Base-by-base conservation (phyloP, 139 green algal species). In the Zygnema circumcarinatum region DNA sequence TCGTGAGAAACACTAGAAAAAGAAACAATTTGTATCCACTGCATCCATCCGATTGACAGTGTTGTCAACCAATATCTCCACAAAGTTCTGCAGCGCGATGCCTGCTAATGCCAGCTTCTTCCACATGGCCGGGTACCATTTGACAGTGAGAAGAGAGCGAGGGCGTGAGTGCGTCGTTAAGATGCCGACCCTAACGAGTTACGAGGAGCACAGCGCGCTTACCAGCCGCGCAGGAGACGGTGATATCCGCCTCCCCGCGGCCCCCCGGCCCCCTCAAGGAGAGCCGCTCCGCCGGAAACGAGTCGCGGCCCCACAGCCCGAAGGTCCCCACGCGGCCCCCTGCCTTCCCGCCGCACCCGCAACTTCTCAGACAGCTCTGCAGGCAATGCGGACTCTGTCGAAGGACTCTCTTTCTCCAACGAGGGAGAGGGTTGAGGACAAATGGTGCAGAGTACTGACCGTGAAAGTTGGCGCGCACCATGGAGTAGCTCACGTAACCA, bases 401-500 rank as follows among this genome's bases (percentile, higher is more conserved):
- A n/a, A 72, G 56, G 56, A 72, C 29, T 35, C n/a, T n/a, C n/a
- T 35, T n/a, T n/a, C 56, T 35, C n/a, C n/a, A n/a, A n/a, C n/a
- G 67, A 86, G 67, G 75, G 79, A 29, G 79, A 80, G 31, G 31
- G 40, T 25, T 2, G 29, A 80, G 79, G 7, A 81, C n/a, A n/a
- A n/a, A n/a, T n/a, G n/a, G n/a, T n/a, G n/a, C n/a, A n/a, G 56
- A 72, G 7, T 16, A 62, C 47, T 62, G 47, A 89, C 84, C 78
- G 38, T 89, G 52, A 41, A 89, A 89, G 33, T 47, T 38, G 3
- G 76, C 62, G 0, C 83, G 41, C 21, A 94, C 73, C 81, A 94
- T 90, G 0, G 36, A 41, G 75, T 92, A 92, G 29, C 91, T 87
- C n/a, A 94, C 92, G 76, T 90, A 94, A 1, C 92, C 92, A 29